phyloP scores from a whole-genome alignment of 129 eudicot species.

The Ambrosia trifida region DNA sequence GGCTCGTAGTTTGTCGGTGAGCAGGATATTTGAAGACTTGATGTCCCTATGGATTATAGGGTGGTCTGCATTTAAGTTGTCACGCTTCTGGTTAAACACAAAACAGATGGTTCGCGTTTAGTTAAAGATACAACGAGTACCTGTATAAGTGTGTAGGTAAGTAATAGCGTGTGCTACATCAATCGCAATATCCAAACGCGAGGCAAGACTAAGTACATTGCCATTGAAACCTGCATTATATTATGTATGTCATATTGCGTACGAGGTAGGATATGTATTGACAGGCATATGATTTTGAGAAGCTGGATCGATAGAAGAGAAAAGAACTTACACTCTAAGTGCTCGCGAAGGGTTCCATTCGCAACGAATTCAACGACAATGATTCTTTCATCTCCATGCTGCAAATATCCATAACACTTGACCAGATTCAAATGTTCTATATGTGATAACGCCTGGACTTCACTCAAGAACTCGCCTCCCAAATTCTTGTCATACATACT shows the following conservation, averaged over 20 bases:
- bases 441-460: slow-evolving; percentile 57
- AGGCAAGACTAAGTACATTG: slow-evolving; percentile 61
- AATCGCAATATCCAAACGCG: slow-evolving; percentile 76
- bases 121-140: slow-evolving; percentile 26
- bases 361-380: slow-evolving; percentile 89
- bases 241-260: too few relatives aligned
- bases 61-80: slow-evolving; percentile 55
- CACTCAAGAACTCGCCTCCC: slow-evolving; percentile 72
- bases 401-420: slow-evolving; percentile 66
- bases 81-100: not conserved
- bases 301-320: too few relatives aligned
- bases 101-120: not conserved
- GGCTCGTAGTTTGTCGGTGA: slow-evolving; percentile 74
- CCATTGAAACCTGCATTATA: slow-evolving; percentile 56
- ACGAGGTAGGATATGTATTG: too few relatives aligned
- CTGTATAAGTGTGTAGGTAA: slow-evolving; percentile 90
- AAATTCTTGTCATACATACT: slow-evolving; percentile 58
- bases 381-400: slow-evolving; percentile 77
- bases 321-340: slow-evolving; percentile 71
- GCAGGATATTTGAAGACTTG: slow-evolving; percentile 91
- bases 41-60: slow-evolving; percentile 96
- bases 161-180: slow-evolving; percentile 97
- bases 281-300: too few relatives aligned
- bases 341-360: slow-evolving; percentile 92
- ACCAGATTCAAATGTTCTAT: slow-evolving; percentile 87